Percentiles rank a stretch among this genome's conserved stretches.
phyloP scores from a whole-genome alignment of 305 asterid species.

The Lippia alba region DNA sequence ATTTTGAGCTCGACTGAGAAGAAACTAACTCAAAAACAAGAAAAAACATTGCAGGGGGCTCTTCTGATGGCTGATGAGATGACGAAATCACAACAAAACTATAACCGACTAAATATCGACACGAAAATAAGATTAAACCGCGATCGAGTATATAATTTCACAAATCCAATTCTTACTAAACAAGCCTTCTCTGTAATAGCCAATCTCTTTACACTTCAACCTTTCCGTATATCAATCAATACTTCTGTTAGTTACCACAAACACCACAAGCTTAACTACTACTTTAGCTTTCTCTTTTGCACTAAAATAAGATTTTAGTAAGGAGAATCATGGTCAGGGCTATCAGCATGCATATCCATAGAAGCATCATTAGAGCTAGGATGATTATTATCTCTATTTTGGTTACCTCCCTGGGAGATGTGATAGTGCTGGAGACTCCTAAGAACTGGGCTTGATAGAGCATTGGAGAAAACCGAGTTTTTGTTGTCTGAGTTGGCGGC shows the following conservation, averaged over 20 bases:
- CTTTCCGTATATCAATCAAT: constrained; percentile 12
- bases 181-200: constrained; percentile 21
- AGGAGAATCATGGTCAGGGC: constrained; percentile 62
- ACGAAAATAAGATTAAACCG: constrained; percentile 15
- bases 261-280: constrained; percentile 21
- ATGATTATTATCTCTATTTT: constrained; percentile 45
- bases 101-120: constrained; percentile 19
- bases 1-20: no score
- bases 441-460: constrained; percentile 71
- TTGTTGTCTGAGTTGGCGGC: constrained; percentile 50
- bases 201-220: constrained; percentile 22
- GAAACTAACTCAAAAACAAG: no score
- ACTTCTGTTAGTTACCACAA: constrained; percentile 9
- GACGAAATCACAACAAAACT: not conserved
- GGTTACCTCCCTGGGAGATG: constrained; percentile 53
- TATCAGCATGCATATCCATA: constrained; percentile 68
- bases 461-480: constrained; percentile 66
- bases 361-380: constrained; percentile 51
- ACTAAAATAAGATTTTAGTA: constrained; percentile 28
- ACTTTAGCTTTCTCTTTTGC: constrained; percentile 23
- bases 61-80: no score
- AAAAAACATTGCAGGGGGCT: no score
- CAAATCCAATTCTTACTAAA: constrained; percentile 27
- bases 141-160: constrained; percentile 1
- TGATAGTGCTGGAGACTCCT: constrained; percentile 71